Evolutionary conservation across 495 filamentous ascomycete genomes (phyloP).

Genomic region (Parathielavia hyrcaniae): DNA sequence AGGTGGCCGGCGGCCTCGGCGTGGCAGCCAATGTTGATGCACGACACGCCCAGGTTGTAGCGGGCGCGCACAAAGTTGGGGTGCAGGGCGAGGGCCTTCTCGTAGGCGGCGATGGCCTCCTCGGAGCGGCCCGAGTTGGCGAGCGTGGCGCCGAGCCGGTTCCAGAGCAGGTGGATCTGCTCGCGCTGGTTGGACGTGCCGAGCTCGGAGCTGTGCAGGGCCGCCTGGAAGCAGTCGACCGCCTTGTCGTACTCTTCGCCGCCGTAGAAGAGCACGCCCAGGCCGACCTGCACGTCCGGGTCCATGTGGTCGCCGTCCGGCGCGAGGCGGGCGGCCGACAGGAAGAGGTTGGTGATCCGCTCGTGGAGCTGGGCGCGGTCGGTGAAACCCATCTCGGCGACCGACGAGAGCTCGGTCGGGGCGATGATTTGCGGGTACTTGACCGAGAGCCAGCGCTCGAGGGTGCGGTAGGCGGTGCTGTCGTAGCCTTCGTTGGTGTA

Average conservation of each 20-base stretch:
- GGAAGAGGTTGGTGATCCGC: slow-evolving; percentile 82
- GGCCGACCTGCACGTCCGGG: slow-evolving; percentile 93
- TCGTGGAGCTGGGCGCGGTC: slow-evolving; percentile 87
- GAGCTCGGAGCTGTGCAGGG: slow-evolving; percentile 72
- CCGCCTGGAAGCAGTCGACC: slow-evolving; percentile 94
- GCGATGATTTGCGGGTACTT: slow-evolving; percentile 81
- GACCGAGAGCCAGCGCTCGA: slow-evolving; percentile 90
- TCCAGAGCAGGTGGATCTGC: slow-evolving; percentile 92
- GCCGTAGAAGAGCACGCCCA: slow-evolving; percentile 97
- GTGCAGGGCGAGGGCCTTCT: slow-evolving; percentile 77
- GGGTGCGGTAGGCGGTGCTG: slow-evolving; percentile 87
- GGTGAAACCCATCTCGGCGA: slow-evolving; percentile 79
- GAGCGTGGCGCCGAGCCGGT: slow-evolving; percentile 90
- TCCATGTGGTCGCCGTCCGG: slow-evolving; percentile 86
- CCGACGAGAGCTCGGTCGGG: slow-evolving; percentile 58
- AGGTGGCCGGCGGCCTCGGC: slow-evolving; percentile 90
- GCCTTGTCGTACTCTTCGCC: slow-evolving; percentile 97
- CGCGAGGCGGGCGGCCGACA: slow-evolving; percentile 82
- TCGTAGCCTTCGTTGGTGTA: slow-evolving; percentile 99
- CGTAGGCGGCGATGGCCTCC: slow-evolving; percentile 94
- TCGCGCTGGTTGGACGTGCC: slow-evolving; percentile 67
- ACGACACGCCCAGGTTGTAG: slow-evolving; percentile 93
- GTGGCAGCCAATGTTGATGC: slow-evolving; percentile 96
- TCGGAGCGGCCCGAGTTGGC: slow-evolving; percentile 89
- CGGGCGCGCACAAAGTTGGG: slow-evolving; percentile 94